Evolutionary conservation across 1,284 basidiomycete genomes (phyloP).

Genomic region (Apiotrichum mycotoxinovorans): DNA sequence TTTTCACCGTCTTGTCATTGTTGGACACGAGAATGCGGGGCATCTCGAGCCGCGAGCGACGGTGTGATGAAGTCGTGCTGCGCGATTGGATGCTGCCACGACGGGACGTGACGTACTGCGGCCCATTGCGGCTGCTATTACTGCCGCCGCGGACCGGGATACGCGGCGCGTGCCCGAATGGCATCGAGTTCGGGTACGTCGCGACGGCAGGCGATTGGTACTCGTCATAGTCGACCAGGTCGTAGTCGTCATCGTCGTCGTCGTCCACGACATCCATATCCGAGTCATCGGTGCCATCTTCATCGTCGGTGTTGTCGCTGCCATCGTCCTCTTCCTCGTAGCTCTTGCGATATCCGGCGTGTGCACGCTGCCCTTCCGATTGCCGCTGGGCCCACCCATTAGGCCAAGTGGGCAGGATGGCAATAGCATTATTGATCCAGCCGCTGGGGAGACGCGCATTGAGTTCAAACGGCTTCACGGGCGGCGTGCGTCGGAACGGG

Average conservation of each 20-base stretch:
- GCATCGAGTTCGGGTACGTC: slow-evolving; percentile 49
- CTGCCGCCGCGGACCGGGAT: slow-evolving; percentile 22
- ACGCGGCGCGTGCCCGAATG: slow-evolving; percentile 36
- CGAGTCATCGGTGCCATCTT: slow-evolving; percentile 5
- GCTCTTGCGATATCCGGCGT: slow-evolving; percentile 6
- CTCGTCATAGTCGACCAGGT: slow-evolving; percentile 17
- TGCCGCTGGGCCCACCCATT: slow-evolving; percentile 27
- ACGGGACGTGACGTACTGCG: slow-evolving; percentile 30
- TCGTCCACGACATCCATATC: slow-evolving; percentile 12
- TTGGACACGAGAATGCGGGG: slow-evolving; percentile 47
- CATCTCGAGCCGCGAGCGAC: slow-evolving; percentile 24
- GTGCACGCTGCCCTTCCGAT: slow-evolving; percentile 9
- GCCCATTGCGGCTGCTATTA: slow-evolving; percentile 2
- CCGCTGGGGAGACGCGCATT: slow-evolving; percentile 31
- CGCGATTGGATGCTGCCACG: not conserved
- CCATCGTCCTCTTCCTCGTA: slow-evolving; percentile 1
- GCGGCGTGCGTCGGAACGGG: slow-evolving; percentile 5
- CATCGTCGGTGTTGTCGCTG: slow-evolving; percentile 5
- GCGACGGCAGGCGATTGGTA: slow-evolving; percentile 28
- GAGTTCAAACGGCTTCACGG: slow-evolving; percentile 31
- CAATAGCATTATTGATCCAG: slow-evolving; percentile 49
- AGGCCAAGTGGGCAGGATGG: slow-evolving; percentile 43
- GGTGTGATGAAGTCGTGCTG: slow-evolving; percentile 4
- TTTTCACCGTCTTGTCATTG: slow-evolving; percentile 49
- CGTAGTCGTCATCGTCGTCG: slow-evolving; percentile 14